Conservation (phyloP, 352 stramenopile genomes). For the Phytophthora rubi region DNA sequence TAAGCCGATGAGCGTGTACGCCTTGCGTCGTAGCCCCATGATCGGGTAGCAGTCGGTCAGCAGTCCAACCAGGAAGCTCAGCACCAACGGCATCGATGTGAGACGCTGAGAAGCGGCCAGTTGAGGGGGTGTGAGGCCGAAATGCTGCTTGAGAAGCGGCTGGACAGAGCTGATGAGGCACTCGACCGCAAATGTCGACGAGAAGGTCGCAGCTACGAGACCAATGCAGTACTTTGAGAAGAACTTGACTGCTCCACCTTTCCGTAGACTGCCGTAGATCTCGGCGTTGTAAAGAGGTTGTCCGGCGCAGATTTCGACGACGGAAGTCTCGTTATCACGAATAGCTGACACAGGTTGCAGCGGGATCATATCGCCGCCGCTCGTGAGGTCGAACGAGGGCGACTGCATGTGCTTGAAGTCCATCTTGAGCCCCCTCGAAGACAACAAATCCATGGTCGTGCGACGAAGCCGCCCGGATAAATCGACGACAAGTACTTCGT, state of each 20-base stretch:
- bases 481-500: conserved; percentile 32
- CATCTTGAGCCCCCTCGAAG: conserved; percentile 20
- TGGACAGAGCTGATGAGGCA: conserved; percentile 31
- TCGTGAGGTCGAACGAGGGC: conserved; percentile 21
- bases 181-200: conserved; percentile 44
- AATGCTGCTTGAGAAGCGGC: conserved; percentile 40
- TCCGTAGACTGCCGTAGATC: conserved; percentile 58
- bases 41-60: conserved; percentile 85
- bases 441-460: conserved; percentile 19
- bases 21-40: conserved; percentile 72
- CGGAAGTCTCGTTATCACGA: conserved; percentile 19
- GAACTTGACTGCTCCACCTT: conserved; percentile 46
- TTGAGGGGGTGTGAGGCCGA: conserved; percentile 30
- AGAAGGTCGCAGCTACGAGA: conserved; percentile 47
- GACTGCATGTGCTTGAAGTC: conserved; percentile 30
- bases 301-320: conserved; percentile 17
- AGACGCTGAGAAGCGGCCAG: conserved; percentile 35
- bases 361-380: conserved; percentile 6
- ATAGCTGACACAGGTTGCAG: neutral
- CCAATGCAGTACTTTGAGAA: conserved; percentile 46
- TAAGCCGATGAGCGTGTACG: conserved; percentile 78
- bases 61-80: conserved; percentile 85
- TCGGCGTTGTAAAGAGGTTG: conserved; percentile 63
- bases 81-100: conserved; percentile 62
- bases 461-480: conserved; percentile 24